A percentile compares a stretch with the other conserved stretches of the same genome.
phyloP scores from a whole-genome alignment of 1,139 yeast genomes.

The Taiozyma sp. region DNA sequence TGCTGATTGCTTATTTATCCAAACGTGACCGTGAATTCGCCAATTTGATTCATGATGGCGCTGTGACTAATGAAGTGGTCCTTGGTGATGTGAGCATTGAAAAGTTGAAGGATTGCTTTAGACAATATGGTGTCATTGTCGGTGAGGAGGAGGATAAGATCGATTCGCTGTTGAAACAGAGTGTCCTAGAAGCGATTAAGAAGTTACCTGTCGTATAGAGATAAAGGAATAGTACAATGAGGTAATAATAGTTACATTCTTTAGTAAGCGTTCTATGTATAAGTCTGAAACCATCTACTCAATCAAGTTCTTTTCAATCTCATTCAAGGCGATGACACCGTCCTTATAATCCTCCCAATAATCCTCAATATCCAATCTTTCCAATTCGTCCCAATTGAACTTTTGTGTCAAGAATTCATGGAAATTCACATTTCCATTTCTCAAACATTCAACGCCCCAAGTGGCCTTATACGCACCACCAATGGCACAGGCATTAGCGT shows the following conservation, averaged over 20 bases:
- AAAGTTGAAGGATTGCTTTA: slow-evolving; percentile 42
- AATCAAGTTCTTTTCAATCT: slow-evolving; percentile 22
- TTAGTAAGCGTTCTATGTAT: not conserved
- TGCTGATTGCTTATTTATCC: slow-evolving; percentile 44
- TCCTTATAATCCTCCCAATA: slow-evolving; percentile 29
- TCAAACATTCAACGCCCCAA: slow-evolving; percentile 42
- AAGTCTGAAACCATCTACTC: not conserved
- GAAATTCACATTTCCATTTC: slow-evolving; percentile 7
- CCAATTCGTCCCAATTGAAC: slow-evolving; percentile 46
- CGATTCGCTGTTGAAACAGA: slow-evolving; percentile 2
- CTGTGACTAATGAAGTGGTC: slow-evolving; percentile 39
- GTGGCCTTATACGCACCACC: slow-evolving; percentile 93
- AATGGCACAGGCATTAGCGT: slow-evolving; percentile 87
- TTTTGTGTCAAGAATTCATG: slow-evolving; percentile 36
- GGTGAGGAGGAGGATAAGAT: slow-evolving; percentile 21
- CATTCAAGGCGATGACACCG: slow-evolving; percentile 29
- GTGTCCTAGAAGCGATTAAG: slow-evolving; percentile 6
- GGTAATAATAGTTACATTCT: too few species aligned
- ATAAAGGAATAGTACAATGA: too few species aligned
- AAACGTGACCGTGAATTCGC: slow-evolving; percentile 61
- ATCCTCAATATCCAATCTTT: slow-evolving; percentile 30
- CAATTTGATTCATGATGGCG: slow-evolving; percentile 52
- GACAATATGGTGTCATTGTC: slow-evolving; percentile 51
- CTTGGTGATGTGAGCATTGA: slow-evolving; percentile 40
- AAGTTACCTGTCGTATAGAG: not conserved